Percentiles rank a stretch among this genome's conserved stretches.
These are phyloP conservation scores for Trichothecium roseum DNA, from an alignment of 2,329 filamentous ascomycete genomes.

Conservation along the genomic window DNA sequence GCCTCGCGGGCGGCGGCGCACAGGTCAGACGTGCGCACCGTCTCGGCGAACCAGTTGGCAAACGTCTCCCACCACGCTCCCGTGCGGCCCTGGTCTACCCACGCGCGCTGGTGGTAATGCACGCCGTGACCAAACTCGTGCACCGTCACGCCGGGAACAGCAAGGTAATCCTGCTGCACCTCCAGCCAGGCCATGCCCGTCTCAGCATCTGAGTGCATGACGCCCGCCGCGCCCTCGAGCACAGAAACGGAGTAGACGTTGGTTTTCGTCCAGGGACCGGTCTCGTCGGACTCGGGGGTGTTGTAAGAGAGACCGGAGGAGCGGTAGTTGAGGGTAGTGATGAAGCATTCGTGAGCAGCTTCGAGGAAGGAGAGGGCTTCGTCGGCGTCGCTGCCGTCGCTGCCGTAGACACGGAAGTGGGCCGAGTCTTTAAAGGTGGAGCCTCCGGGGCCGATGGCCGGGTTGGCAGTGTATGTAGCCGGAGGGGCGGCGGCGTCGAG, in stretches of 20 bases:
- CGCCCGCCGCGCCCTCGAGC: constrained; percentile 27
- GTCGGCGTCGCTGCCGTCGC: constrained; percentile 10
- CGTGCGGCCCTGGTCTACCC: constrained; percentile 33
- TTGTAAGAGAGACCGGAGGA: constrained; percentile 27
- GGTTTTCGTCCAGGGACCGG: constrained; percentile 33
- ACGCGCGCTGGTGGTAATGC: constrained; percentile 31
- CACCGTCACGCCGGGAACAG: constrained; percentile 27
- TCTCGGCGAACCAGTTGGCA: constrained; percentile 39
- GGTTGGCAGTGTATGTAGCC: constrained; percentile 16
- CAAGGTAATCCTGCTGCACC: constrained; percentile 27
- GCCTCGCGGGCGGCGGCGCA: constrained; percentile 27
- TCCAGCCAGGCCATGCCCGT: constrained; percentile 32
- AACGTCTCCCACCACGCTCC: constrained; percentile 42
- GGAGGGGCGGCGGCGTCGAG: constrained; percentile 7
- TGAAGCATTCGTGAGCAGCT: constrained; percentile 31
- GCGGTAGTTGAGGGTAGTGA: constrained; percentile 24
- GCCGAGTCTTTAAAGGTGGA: constrained; percentile 19
- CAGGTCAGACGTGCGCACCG: constrained; percentile 31
- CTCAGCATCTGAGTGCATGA: constrained; percentile 27
- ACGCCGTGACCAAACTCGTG: constrained; percentile 40
- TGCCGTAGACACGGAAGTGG: constrained; percentile 29
- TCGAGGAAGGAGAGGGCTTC: constrained; percentile 29
- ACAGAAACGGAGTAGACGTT: constrained; percentile 31
- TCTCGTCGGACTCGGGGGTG: constrained; percentile 16
- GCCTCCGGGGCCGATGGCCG: constrained; percentile 20